A percentile compares a stretch with the other conserved stretches of the same genome.
phyloP scores from a whole-genome alignment of 2,329 filamentous ascomycete genomes.

The Metarhizium anisopliae region DNA sequence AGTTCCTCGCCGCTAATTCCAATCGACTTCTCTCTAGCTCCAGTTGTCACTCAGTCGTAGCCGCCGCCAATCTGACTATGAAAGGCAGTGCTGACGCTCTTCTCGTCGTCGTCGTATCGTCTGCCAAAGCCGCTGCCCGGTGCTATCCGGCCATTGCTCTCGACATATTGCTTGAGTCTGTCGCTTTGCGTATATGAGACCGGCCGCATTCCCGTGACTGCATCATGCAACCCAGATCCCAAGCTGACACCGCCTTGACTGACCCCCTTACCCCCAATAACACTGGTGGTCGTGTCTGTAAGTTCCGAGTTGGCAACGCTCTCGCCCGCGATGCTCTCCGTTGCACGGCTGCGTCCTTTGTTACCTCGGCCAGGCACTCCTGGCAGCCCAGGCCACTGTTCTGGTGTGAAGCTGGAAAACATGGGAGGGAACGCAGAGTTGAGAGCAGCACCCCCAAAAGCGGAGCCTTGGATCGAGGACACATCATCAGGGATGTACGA shows the following conservation, averaged over 20 bases:
- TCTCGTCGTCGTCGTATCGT: conserved; percentile 81
- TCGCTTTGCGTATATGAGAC: conserved; percentile 56
- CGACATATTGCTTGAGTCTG: conserved; percentile 88
- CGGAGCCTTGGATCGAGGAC: conserved; percentile 88
- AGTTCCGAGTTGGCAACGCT: conserved; percentile 87
- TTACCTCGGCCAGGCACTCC: conserved; percentile 58
- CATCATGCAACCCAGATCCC: conserved; percentile 66
- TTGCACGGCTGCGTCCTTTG: conserved; percentile 57
- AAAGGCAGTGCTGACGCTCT: conserved; percentile 93
- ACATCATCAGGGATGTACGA: conserved; percentile 97
- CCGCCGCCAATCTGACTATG: conserved; percentile 79
- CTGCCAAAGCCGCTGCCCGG: conserved; percentile 61
- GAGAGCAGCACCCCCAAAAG: conserved; percentile 76
- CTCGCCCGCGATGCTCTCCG: conserved; percentile 80
- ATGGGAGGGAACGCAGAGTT: conserved; percentile 73
- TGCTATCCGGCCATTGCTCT: conserved; percentile 66
- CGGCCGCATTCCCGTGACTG: conserved; percentile 55
- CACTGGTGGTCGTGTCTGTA: conserved; percentile 72
- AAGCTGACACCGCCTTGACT: conserved; percentile 85
- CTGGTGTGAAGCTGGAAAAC: conserved; percentile 85
- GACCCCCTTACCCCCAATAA: conserved; percentile 65
- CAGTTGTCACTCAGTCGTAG: conserved; percentile 36
- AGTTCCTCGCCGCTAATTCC: not conserved
- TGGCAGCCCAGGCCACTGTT: conserved; percentile 77
- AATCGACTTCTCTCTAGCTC: not conserved